These are phyloP conservation scores for Histomonas meleagridis DNA, from an alignment of 208 protist species.

Conservation along the genomic window DNA sequence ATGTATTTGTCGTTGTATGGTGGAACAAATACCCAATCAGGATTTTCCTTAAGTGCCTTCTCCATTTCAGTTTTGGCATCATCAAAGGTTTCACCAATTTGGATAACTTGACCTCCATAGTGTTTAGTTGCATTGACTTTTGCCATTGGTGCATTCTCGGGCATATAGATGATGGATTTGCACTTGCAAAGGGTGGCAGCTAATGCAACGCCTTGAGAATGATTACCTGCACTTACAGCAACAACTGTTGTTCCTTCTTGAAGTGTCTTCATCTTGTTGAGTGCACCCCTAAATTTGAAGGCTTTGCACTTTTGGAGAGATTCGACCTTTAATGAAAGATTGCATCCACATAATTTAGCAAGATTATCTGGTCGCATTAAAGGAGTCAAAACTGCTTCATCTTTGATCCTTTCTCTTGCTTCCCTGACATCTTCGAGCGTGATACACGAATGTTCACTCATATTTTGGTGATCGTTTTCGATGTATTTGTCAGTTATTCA, in stretches of 20 bases:
- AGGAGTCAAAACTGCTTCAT: neutral
- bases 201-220: conserved; percentile 70
- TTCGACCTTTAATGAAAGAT: conserved; percentile 56
- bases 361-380: neutral
- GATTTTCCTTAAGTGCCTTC: conserved; percentile 50
- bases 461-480: no score
- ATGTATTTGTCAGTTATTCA: no score
- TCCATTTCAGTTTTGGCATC: conserved; percentile 44
- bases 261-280: conserved; percentile 60
- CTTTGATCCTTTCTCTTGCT: neutral
- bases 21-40: conserved; percentile 63
- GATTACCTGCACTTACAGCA: conserved; percentile 71
- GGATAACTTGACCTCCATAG: conserved; percentile 41
- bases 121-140: conserved; percentile 56
- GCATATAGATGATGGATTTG: conserved; percentile 69
- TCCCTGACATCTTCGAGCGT: neutral
- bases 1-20: conserved; percentile 71
- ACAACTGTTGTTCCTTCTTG: conserved; percentile 50
- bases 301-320: conserved; percentile 56
- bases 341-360: neutral
- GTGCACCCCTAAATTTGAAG: conserved; percentile 62
- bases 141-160: conserved; percentile 59
- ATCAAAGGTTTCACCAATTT: conserved; percentile 50
- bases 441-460: no score
- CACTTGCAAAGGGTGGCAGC: conserved; percentile 52